A percentile compares a stretch with the other conserved stretches of the same genome.
These are phyloP conservation scores for Paracoccidioides lutzii DNA, from an alignment of 2,329 filamentous ascomycete species.

Conservation along the genomic window DNA sequence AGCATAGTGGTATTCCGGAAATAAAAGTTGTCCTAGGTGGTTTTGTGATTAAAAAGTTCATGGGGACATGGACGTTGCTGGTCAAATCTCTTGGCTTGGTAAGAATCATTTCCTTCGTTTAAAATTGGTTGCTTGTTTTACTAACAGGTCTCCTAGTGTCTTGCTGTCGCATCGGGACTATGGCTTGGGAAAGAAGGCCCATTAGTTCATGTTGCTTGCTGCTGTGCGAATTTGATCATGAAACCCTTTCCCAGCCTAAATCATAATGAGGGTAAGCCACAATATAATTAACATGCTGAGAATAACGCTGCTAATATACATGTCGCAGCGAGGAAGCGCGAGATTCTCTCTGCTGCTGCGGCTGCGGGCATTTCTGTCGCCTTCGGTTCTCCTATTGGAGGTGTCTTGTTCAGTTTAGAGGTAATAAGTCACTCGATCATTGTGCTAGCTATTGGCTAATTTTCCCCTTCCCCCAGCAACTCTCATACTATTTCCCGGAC, in stretches of 20 bases:
- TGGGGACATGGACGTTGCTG: constrained; percentile 77
- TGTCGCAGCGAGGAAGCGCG: constrained; percentile 66
- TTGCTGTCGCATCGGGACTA: constrained; percentile 85
- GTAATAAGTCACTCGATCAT: constrained; percentile 30
- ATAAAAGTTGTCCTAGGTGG: constrained; percentile 99
- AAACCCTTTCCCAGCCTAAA: constrained; percentile 85
- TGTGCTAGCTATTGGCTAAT: constrained; percentile 11
- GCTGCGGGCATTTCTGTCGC: constrained; percentile 88
- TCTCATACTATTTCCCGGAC: constrained; percentile 95
- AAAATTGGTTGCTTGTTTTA: not conserved
- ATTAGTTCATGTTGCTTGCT: constrained; percentile 95
- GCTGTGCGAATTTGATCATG: constrained; percentile 92
- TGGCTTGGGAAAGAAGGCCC: constrained; percentile 96
- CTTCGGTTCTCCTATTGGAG: constrained; percentile 86
- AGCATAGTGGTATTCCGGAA: constrained; percentile 97
- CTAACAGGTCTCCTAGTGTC: constrained; percentile 35
- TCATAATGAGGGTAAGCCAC: constrained; percentile 54
- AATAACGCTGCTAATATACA: constrained; percentile 9
- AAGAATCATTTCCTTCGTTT: not conserved
- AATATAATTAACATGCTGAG: not conserved
- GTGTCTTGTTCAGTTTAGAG: constrained; percentile 91
- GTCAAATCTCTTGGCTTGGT: constrained; percentile 81
- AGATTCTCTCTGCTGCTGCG: constrained; percentile 82
- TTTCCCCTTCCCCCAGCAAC: constrained; percentile 43
- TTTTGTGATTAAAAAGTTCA: constrained; percentile 97